phyloP scores from a whole-genome alignment of 1,139 yeast genomes.

The Candida tunisiensis region DNA sequence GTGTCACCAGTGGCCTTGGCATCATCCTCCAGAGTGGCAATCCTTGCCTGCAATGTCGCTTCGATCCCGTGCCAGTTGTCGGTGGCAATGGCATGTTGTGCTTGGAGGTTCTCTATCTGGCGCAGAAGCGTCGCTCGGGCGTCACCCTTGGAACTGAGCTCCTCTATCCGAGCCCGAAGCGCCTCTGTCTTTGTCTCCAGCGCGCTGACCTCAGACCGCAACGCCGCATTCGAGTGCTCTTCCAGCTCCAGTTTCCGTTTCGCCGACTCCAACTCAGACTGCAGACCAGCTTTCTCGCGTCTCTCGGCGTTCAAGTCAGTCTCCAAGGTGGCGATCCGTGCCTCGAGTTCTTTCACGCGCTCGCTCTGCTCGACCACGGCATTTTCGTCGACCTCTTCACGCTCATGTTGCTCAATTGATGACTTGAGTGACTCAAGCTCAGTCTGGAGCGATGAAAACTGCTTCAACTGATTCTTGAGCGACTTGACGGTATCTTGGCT shows the following conservation, averaged over 20 bases:
- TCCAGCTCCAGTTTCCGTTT: conserved; percentile 5
- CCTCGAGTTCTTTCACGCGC: conserved; percentile 8
- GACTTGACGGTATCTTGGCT: conserved; percentile 7
- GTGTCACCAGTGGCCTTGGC: conserved; percentile 16
- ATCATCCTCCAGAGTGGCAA: conserved; percentile 27
- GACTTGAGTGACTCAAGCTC: conserved; percentile 9
- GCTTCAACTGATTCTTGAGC: conserved; percentile 6
- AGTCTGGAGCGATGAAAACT: conserved; percentile 7
- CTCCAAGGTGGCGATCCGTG: not conserved
- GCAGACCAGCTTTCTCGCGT: conserved; percentile 5
- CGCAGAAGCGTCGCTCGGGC: conserved; percentile 16
- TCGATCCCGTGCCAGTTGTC: conserved; percentile 55
- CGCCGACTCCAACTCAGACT: conserved; percentile 4
- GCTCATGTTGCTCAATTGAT: no score
- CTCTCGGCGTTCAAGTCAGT: conserved; percentile 1
- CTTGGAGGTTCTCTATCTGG: conserved; percentile 39
- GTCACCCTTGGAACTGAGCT: conserved; percentile 9
- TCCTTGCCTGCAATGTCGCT: conserved; percentile 29
- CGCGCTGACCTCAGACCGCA: conserved; percentile 8
- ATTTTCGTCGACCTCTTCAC: conserved; percentile 8
- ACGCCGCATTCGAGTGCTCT: conserved; percentile 7
- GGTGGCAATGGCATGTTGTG: conserved; percentile 48
- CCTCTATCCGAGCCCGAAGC: conserved; percentile 25
- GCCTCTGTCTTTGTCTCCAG: conserved; percentile 27
- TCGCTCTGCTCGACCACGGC: conserved; percentile 8